These are phyloP conservation scores for Penicillium sp. DNA, from an alignment of 2,329 filamentous ascomycete genomes.

Conservation along the genomic window DNA sequence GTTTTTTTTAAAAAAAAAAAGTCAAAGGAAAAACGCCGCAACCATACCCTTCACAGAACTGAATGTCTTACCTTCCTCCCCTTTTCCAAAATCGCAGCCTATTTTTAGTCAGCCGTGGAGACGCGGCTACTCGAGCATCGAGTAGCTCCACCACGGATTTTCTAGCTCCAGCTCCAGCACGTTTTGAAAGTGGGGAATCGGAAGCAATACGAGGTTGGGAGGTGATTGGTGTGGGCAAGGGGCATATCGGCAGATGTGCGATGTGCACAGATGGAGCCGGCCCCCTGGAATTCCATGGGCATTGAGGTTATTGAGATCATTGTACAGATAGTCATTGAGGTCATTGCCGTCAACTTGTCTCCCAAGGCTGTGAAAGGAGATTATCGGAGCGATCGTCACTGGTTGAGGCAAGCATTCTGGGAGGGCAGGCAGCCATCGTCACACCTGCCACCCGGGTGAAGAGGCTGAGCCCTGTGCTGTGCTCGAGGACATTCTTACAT, in stretches of 20 bases:
- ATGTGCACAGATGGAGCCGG: constrained; percentile 3
- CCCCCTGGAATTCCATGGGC: not conserved
- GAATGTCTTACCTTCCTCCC: not conserved
- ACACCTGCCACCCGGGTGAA: too few relatives aligned
- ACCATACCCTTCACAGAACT: not conserved
- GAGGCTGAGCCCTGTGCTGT: too few relatives aligned
- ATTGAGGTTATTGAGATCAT: not conserved
- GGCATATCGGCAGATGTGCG: constrained; percentile 9
- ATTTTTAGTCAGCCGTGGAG: constrained; percentile 15
- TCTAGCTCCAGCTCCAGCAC: constrained; percentile 8
- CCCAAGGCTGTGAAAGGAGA: not conserved
- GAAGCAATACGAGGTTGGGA: constrained; percentile 8
- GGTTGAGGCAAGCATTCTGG: constrained; percentile 13
- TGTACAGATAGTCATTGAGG: not conserved
- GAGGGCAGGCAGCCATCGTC: not conserved
- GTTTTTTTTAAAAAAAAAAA: not conserved
- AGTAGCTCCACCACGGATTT: constrained; percentile 7
- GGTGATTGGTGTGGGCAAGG: constrained; percentile 8
- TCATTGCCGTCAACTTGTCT: not conserved
- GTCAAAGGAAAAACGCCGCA: not conserved
- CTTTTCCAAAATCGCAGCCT: not conserved
- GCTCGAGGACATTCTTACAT: too few relatives aligned
- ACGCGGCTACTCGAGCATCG: constrained; percentile 4
- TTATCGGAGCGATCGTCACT: constrained; percentile 16
- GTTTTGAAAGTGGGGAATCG: constrained; percentile 6